Conservation (phyloP, 768 basidiomycete species). For the Leucosporidium yakuticum region DNA sequence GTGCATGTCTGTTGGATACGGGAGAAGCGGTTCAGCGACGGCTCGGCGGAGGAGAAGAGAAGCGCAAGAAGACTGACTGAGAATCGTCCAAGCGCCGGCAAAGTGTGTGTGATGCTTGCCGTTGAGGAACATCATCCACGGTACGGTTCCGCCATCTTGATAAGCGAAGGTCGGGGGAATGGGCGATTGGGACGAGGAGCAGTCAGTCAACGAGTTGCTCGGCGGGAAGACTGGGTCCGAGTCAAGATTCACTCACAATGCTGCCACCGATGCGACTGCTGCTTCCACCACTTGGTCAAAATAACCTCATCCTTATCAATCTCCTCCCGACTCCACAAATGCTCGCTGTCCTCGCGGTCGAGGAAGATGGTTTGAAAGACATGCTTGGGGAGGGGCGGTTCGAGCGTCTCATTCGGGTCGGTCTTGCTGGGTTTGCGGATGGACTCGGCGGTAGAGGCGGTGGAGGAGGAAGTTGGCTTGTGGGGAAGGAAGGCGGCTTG, state of each 20-base stretch:
- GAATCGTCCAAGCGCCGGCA: slow-evolving; percentile 46
- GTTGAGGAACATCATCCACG: slow-evolving; percentile 47
- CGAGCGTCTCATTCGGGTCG: slow-evolving; percentile 17
- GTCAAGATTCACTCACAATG: slow-evolving; percentile 42
- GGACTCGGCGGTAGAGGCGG: background rate
- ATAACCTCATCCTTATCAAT: slow-evolving; percentile 47
- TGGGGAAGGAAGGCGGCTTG: too few species aligned
- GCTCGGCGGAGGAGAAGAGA: too few species aligned
- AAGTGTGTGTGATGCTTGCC: slow-evolving; percentile 46
- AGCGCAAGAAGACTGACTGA: slow-evolving; percentile 38
- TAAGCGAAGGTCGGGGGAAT: too few species aligned
- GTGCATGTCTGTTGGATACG: slow-evolving; percentile 41
- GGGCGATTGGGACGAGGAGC: too few species aligned
- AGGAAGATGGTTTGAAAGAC: slow-evolving; percentile 55
- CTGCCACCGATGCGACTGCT: slow-evolving; percentile 54
- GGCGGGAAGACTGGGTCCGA: slow-evolving; percentile 20
- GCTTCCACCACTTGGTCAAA: slow-evolving; percentile 54
- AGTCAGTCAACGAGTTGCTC: background rate
- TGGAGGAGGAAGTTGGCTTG: background rate
- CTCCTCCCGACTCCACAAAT: slow-evolving; percentile 49
- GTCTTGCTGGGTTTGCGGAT: background rate
- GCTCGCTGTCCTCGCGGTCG: slow-evolving; percentile 46
- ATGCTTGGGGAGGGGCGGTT: slow-evolving; percentile 46
- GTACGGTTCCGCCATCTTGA: slow-evolving; percentile 16
- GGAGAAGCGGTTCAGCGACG: background rate